phyloP scores from a whole-genome alignment of 371 early-diverging fungal species.

The Mucor mucedo region DNA sequence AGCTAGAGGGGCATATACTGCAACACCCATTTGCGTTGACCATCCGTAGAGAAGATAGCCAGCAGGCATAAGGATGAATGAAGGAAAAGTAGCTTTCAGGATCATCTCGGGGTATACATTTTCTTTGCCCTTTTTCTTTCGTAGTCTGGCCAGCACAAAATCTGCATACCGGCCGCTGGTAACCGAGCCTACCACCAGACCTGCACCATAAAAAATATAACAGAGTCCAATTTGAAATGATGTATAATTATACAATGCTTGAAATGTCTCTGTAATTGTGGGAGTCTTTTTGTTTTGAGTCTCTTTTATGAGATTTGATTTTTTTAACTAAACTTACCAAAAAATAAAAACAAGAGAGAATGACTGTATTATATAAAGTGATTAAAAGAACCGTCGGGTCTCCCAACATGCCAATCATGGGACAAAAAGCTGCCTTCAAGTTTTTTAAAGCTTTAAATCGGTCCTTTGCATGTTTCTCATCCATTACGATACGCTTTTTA shows the following conservation, averaged over 20 bases:
- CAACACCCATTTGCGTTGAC: conserved; percentile 42
- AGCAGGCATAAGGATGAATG: conserved; percentile 53
- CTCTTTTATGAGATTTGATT: too few species aligned
- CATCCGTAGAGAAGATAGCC: conserved; percentile 63
- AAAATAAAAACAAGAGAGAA: conserved; percentile 36
- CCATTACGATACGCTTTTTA: neutral
- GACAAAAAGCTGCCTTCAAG: conserved; percentile 7
- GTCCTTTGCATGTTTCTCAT: neutral
- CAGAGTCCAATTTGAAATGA: conserved; percentile 48
- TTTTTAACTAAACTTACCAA: conserved; percentile 34
- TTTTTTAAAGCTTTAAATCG: conserved; percentile 11
- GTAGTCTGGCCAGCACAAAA: conserved; percentile 39
- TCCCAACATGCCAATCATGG: conserved; percentile 29
- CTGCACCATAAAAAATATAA: conserved; percentile 54
- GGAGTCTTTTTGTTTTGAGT: too few species aligned
- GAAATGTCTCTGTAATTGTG: conserved; percentile 46
- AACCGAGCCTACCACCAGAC: conserved; percentile 52
- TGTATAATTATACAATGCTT: conserved; percentile 33
- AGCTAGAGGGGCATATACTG: conserved; percentile 51
- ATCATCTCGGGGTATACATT: conserved; percentile 47
- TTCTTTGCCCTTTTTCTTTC: conserved; percentile 8
- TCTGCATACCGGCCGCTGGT: conserved; percentile 55
- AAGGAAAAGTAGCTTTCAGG: conserved; percentile 47
- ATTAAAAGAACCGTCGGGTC: conserved; percentile 36
- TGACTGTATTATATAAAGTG: conserved; percentile 34